Evolutionary conservation across 495 filamentous ascomycete genomes (phyloP).

Genomic region (Podospora pseudocomata): DNA sequence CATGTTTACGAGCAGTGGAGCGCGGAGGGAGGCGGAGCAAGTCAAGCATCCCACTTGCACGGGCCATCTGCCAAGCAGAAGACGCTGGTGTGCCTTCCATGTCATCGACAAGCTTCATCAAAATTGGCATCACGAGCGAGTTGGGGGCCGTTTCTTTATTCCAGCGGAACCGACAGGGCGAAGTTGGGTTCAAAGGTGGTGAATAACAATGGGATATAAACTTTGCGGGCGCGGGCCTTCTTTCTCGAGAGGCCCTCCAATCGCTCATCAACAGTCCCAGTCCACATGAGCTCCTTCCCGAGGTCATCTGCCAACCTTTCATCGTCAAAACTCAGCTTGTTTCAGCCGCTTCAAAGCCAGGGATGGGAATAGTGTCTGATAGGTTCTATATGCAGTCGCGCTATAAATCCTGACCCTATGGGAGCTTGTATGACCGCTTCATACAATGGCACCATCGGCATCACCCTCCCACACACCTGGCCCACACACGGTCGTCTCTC

Average conservation of each 20-base stretch:
- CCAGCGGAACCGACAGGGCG: background rate
- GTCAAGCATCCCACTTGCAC: background rate
- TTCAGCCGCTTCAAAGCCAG: background rate
- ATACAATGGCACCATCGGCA: background rate
- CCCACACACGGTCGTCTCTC: background rate
- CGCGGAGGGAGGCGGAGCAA: background rate
- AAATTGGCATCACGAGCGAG: background rate
- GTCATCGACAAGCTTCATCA: background rate
- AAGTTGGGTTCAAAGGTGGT: background rate
- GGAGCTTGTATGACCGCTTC: background rate
- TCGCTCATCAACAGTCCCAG: background rate
- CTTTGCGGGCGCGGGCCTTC: background rate
- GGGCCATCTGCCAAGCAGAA: background rate
- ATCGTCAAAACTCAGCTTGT: background rate
- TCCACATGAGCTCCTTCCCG: background rate
- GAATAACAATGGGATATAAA: background rate
- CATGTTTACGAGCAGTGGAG: background rate
- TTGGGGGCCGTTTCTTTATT: background rate
- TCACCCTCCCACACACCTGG: background rate
- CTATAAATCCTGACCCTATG: background rate
- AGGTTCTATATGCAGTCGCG: background rate
- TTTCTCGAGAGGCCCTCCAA: background rate
- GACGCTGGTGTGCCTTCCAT: background rate
- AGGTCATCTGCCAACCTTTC: background rate
- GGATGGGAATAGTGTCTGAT: background rate